Base-by-base conservation (phyloP, 306 rosid genomes). In the Senna siamea region DNA sequence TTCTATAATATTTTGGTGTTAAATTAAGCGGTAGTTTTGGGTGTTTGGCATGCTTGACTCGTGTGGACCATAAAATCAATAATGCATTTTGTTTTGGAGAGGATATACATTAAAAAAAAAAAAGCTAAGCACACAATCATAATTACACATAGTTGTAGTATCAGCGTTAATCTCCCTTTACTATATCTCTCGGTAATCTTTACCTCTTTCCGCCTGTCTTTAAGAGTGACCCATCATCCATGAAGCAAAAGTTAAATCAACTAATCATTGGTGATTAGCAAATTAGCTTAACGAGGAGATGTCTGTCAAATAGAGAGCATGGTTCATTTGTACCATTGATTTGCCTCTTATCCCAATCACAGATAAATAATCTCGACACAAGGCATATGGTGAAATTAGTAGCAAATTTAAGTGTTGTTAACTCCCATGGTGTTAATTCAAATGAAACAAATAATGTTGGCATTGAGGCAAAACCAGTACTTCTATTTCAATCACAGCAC, bases 121-220 rank as follows among this genome's bases (percentile, higher is more conserved):
- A 87, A 82, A 85, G 84, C 52, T 61, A 80, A 79, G 84, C 87
- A 77, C 69, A 80, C 78, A 68, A 85, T 85, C 75, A 82, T 84
- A 60, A 81, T 78, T 48, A 43, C 81, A 83, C 82, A 79, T 10
- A 37, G 40, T 15, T 81, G 59, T 73, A 79, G 82, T 72, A 61
- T 41, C n/a, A 80, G 80, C 80, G 82, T 78, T 76, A 78, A 76
- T 67, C 58, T 69, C 47, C 28, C 28, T 11, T 52, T 43, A 9
- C 15, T 41, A 12, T n/a, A n/a, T n/a, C n/a, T n/a, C n/a, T n/a
- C n/a, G n/a, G n/a, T 50, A 7, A 44, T 55, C 56, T 66, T 34
- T 38, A 11, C 30, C 57, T 57, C 54, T 72, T 71, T 75, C 73
- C 72, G 75, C 73, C 78, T 37, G 32, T 47, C 55, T 73, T 20